These are phyloP conservation scores for Aegilops tauschii DNA, from an alignment of 176 grass and related monocot genomes.

Conservation along the genomic window DNA sequence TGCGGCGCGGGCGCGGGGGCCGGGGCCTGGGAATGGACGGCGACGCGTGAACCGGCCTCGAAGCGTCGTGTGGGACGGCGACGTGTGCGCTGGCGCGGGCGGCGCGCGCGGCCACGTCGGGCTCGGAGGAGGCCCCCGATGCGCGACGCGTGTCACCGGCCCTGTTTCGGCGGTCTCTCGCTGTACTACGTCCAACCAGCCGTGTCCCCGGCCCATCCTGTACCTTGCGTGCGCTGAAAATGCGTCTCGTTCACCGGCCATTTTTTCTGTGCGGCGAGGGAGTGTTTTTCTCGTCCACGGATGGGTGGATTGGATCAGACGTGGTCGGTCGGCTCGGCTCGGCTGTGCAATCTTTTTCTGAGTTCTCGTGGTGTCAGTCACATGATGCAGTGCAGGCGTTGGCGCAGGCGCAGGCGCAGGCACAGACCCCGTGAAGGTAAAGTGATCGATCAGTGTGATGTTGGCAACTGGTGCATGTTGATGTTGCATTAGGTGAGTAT, in stretches of 20 bases:
- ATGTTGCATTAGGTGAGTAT: neutral
- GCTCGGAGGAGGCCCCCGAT: neutral
- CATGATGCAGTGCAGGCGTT: neutral
- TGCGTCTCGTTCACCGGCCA: neutral
- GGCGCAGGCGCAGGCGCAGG: neutral
- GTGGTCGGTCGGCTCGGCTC: neutral
- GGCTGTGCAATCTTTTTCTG: no score
- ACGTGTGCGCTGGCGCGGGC: slow-evolving; percentile 18
- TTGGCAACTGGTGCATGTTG: neutral
- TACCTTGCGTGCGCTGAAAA: neutral
- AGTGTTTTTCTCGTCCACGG: neutral
- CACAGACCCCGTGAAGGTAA: neutral
- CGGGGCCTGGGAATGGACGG: neutral
- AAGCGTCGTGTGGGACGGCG: slow-evolving; percentile 29
- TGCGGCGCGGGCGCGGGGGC: neutral
- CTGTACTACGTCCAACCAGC: neutral
- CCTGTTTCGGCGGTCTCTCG: neutral
- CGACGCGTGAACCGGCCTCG: slow-evolving; percentile 45
- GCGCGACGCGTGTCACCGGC: neutral
- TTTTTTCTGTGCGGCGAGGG: neutral
- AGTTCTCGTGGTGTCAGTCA: neutral
- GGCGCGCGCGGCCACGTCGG: slow-evolving; percentile 31
- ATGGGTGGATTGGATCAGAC: neutral
- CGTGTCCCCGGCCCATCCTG: neutral
- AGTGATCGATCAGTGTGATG: neutral